Conservation (phyloP, 179 eudicot species). For the Patellifolia procumbens region DNA sequence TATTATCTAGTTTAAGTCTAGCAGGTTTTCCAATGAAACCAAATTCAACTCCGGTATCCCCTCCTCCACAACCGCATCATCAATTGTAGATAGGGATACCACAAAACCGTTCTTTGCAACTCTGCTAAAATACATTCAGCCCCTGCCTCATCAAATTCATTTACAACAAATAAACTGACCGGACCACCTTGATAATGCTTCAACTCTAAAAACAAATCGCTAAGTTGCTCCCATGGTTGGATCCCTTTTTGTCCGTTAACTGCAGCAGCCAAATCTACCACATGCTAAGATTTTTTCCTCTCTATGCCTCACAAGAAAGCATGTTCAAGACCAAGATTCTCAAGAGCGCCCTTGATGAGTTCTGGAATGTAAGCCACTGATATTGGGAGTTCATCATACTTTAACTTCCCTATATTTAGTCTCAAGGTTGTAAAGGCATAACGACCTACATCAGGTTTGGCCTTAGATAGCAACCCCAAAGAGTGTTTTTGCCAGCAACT, state of each 20-base stretch:
- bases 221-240: slow-evolving; percentile 94
- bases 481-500: slow-evolving; percentile 93
- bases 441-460: slow-evolving; percentile 79
- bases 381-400: slow-evolving; percentile 67
- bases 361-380: slow-evolving; percentile 96
- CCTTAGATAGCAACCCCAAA: slow-evolving; percentile 86
- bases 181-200: slow-evolving; percentile 77
- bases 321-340: slow-evolving; percentile 94
- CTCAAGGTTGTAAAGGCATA: slow-evolving; percentile 93
- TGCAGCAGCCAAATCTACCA: slow-evolving; percentile 76
- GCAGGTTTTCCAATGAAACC: slow-evolving; percentile 56
- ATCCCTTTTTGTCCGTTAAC: slow-evolving; percentile 71
- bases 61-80: slow-evolving; percentile 83
- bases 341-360: slow-evolving; percentile 82
- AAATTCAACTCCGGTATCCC: slow-evolving; percentile 61
- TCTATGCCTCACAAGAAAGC: slow-evolving; percentile 91
- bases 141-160: slow-evolving; percentile 82
- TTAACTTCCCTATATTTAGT: slow-evolving; percentile 82
- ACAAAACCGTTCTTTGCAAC: slow-evolving; percentile 57
- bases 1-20: slow-evolving; percentile 46
- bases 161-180: slow-evolving; percentile 69
- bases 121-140: slow-evolving; percentile 65
- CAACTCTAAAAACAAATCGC: slow-evolving; percentile 68
- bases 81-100: slow-evolving; percentile 75
- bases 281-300: slow-evolving; percentile 81